Evolutionary conservation across 2,329 filamentous ascomycete genomes (phyloP), one percentile per base, ranked within the genome.

Genomic region (Neoarthrinium moseri): DNA sequence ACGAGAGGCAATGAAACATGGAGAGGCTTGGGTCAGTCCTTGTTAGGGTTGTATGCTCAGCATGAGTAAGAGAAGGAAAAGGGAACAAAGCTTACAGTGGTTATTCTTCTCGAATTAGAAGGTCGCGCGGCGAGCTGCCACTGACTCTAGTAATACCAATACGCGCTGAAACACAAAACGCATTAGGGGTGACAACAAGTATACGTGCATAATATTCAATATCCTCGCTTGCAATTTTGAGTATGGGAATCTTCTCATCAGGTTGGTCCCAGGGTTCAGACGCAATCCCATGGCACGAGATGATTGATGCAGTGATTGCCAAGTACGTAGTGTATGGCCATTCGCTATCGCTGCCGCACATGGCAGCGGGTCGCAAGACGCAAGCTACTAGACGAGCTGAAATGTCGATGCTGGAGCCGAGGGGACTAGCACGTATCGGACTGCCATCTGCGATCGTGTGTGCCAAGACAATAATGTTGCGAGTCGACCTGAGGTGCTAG

Each of bases 381-480:
- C 17, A 18, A 10, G 7, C 17, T 20, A 17, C 15, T 34, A 35
- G 36, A 32, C 24, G 27, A 44, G 41, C 41, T 44, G 41, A 36
- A 35, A 43, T 33, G 6, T n/a, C n/a, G n/a, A n/a, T n/a, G 15
- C 32, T 44, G 41, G 12, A 43, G 41, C 41, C 36, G 41, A 44
- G 32, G 12, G 17, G 17, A 22, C 39, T 44, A 44, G 41, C 29
- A 30, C 23, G 32, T 15, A 44, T 44, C 41, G 32, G 32, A 35
- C 15, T 18, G 20, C 41, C 30, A 44, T 44, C 41, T 44, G 20
- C 36, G 41, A 44, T 44, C 41, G 41, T 35, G 8, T 36, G 13
- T 20, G 41, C 41, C 41, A 44, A 44, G 41, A 44, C 41, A 44
- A 44, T 35, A 44, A 18, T 35, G 10, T 12, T 36, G 22, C 18